Conservation (phyloP, 164 flowering plant genomes). For the Vitis rotundifolia region DNA sequence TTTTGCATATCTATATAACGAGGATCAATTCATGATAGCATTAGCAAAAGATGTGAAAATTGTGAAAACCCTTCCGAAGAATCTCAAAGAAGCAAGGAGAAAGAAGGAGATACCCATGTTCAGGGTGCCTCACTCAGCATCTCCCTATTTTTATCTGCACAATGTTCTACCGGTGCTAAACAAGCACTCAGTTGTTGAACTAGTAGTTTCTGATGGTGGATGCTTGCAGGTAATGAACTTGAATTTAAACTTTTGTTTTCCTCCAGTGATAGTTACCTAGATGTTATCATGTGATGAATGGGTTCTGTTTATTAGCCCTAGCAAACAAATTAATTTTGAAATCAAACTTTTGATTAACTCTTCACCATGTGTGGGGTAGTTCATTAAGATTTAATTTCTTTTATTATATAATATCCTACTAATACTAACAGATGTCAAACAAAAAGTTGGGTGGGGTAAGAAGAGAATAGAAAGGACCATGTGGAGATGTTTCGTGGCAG, state of each 20-base stretch:
- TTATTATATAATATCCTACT: background rate
- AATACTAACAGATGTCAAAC: background rate
- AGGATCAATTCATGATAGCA: conserved; percentile 88
- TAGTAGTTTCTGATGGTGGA: conserved; percentile 85
- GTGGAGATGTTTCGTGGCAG: too few species aligned
- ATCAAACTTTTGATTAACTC: background rate
- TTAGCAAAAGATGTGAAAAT: conserved; percentile 69
- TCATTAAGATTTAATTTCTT: background rate
- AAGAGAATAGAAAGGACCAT: background rate
- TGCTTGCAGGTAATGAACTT: conserved; percentile 81
- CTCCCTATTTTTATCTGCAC: conserved; percentile 69
- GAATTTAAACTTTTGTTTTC: background rate
- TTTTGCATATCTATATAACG: conserved; percentile 90
- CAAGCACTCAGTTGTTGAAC: conserved; percentile 76
- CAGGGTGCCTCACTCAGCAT: conserved; percentile 60
- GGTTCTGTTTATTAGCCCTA: background rate
- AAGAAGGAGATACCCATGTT: conserved; percentile 79
- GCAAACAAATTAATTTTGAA: background rate
- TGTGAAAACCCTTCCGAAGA: conserved; percentile 81
- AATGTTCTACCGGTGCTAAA: conserved; percentile 71
- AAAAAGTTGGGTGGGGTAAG: too few species aligned
- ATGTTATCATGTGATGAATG: background rate
- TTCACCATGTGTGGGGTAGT: background rate
- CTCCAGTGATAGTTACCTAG: too few species aligned
- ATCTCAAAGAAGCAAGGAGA: conserved; percentile 81